Conservation (phyloP, 192 early-diverging fungal genomes). For the Ambispora gerdemannii region DNA sequence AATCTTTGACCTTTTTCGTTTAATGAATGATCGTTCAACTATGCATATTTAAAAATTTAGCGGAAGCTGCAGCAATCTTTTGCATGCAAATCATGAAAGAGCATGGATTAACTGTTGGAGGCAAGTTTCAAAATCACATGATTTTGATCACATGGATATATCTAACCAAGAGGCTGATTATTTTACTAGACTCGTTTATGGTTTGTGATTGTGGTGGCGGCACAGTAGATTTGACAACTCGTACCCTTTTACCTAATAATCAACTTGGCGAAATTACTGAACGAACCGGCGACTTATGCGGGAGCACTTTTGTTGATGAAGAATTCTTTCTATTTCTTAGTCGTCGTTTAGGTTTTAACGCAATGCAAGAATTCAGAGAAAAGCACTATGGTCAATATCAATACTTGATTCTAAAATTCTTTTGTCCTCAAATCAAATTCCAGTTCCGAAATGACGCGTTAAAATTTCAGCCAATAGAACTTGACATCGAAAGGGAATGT, state of each 20-base stretch:
- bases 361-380: slow-evolving; percentile 28
- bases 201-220: slow-evolving; percentile 58
- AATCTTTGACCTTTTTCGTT: background rate
- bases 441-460: background rate
- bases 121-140: background rate
- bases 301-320: slow-evolving; percentile 45
- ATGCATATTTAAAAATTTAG: background rate
- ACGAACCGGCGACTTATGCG: slow-evolving; percentile 49
- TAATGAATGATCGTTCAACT: background rate
- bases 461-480: background rate
- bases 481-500: background rate
- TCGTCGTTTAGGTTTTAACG: slow-evolving; percentile 40
- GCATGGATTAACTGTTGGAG: background rate
- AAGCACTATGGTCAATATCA: slow-evolving; percentile 6
- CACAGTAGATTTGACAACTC: slow-evolving; percentile 52
- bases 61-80: slow-evolving; percentile 5
- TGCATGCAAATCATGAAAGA: background rate
- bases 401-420: slow-evolving; percentile 1
- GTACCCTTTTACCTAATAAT: slow-evolving; percentile 33
- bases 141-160: too few relatives aligned
- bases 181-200: slow-evolving; percentile 45
- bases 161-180: background rate
- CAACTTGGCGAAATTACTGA: slow-evolving; percentile 49
- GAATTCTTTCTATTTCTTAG: slow-evolving; percentile 44
- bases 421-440: background rate